Evolutionary conservation across 768 basidiomycete genomes (phyloP), one percentile per base, ranked within the genome.

Genomic region (Peribolospora kevripleyi): DNA sequence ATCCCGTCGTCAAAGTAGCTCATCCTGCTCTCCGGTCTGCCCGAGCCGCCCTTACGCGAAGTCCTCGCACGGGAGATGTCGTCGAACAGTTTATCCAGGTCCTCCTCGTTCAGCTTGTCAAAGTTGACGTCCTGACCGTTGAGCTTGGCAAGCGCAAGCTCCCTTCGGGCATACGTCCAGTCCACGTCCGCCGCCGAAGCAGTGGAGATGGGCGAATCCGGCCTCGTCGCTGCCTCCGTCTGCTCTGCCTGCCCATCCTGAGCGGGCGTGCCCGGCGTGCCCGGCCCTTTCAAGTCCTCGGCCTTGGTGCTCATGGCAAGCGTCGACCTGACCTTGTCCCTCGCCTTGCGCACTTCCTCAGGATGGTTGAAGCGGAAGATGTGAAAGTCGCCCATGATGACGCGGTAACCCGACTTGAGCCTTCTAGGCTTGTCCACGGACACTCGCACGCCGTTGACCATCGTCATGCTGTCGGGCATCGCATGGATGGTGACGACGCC

Each of bases 291-390:
- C 4, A 60, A 67, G 3, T 68, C 72, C 51, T 80, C 84, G 6
- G 70, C 72, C 45, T 79, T 74, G 37, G 78, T 65, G 58, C 76
- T 79, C 60, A 77, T 68, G 54, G 78, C 76, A 64, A 82, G 66
- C 65, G 74, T 79, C 25, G 82, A 82, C 65, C 75, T 80, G 53
- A 75, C 73, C 7, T 77, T 79, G 3, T 90, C 82, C 47, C 87
- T 78, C 63, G 78, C 82, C 64, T 84, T 87, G 59, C 87, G 83
- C 58, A 90, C 87, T 68, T 87, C 85, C 67, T 88, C 85, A 0
- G 87, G 87, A 63, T 91, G 83, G 64, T 70, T 97, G 69, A 93
- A 97, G 13, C 93, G 78, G 68, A 98, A 98, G 55, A 97, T 88
- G 70, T 98, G 93, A 60, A 87, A 80, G 61, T 95, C 90, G 54